A percentile compares a stretch with the other conserved stretches of the same genome.
phyloP scores from a whole-genome alignment of 106 monocot genomes.

The Ottelia alismoides region DNA sequence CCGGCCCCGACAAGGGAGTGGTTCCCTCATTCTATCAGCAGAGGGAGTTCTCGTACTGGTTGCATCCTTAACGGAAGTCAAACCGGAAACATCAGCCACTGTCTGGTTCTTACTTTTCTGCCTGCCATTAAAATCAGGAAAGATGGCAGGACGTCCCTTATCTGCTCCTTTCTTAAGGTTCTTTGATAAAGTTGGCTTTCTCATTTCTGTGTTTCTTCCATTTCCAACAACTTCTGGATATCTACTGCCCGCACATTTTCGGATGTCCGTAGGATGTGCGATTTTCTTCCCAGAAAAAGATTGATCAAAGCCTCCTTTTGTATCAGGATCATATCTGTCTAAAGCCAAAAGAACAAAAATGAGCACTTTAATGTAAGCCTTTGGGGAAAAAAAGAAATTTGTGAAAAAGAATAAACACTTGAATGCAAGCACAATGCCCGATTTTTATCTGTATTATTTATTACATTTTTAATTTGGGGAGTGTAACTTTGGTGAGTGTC shows the following conservation, averaged over 20 bases:
- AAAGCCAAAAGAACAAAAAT: conserved; percentile 1
- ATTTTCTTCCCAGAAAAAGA: conserved; percentile 10
- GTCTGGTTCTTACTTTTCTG: conserved; percentile 37
- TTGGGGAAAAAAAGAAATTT: no score
- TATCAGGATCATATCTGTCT: conserved; percentile 17
- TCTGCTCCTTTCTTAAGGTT: conserved; percentile 16
- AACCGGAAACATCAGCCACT: conserved; percentile 70
- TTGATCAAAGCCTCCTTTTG: conserved; percentile 14
- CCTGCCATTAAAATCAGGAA: conserved; percentile 14
- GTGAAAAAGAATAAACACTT: no score
- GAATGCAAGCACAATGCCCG: no score
- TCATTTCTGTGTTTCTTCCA: conserved; percentile 7
- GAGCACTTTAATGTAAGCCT: no score
- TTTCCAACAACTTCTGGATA: conserved; percentile 8
- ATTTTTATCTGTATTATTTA: no score
- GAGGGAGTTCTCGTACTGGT: conserved; percentile 65
- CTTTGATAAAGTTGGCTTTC: conserved; percentile 14
- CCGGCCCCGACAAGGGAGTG: conserved; percentile 55
- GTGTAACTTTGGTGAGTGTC: no score
- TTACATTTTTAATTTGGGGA: no score
- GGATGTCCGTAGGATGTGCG: conserved; percentile 7
- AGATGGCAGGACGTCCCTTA: background rate
- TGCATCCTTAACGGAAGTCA: conserved; percentile 78
- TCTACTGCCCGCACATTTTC: conserved; percentile 3
- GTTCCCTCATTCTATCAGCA: conserved; percentile 56